Conservation (phyloP, 2,329 filamentous ascomycete species). For the Ophiostoma piceae region DNA sequence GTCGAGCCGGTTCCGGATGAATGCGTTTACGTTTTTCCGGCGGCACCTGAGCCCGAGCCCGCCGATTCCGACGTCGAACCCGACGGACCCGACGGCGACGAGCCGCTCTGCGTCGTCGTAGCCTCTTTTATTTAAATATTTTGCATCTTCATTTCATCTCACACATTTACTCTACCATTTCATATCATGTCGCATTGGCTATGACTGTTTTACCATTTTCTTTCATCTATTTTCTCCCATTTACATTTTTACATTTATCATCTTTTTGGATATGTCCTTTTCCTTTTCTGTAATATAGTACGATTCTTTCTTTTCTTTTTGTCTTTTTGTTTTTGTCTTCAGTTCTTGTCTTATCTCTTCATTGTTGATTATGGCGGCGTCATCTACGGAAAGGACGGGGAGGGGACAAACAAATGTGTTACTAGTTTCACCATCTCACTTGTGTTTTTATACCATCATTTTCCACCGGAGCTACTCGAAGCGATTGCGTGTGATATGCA, state of each 20-base stretch:
- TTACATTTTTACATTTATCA: background rate
- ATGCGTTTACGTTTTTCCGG: constrained; percentile 53
- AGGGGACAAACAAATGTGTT: constrained; percentile 11
- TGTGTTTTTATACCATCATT: background rate
- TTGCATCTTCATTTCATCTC: constrained; percentile 4
- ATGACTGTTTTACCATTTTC: background rate
- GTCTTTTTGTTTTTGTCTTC: too few relatives aligned
- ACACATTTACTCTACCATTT: constrained; percentile 6
- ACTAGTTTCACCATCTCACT: background rate
- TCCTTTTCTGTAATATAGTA: constrained; percentile 14
- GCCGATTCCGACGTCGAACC: constrained; percentile 29
- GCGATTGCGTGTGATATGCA: background rate
- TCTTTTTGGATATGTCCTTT: background rate
- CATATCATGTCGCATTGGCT: constrained; percentile 7
- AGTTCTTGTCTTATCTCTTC: too few relatives aligned
- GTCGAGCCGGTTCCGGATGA: constrained; percentile 59
- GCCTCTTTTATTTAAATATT: background rate
- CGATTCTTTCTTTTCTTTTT: background rate
- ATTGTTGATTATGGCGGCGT: constrained; percentile 6
- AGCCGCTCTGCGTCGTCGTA: constrained; percentile 9
- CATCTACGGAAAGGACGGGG: constrained; percentile 13
- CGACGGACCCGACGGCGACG: constrained; percentile 1
- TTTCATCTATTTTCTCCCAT: background rate
- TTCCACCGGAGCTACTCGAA: background rate
- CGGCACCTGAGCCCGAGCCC: constrained; percentile 45